phyloP scores from a whole-genome alignment of 2,329 filamentous ascomycete genomes.

The Rhynchosporium agropyri region DNA sequence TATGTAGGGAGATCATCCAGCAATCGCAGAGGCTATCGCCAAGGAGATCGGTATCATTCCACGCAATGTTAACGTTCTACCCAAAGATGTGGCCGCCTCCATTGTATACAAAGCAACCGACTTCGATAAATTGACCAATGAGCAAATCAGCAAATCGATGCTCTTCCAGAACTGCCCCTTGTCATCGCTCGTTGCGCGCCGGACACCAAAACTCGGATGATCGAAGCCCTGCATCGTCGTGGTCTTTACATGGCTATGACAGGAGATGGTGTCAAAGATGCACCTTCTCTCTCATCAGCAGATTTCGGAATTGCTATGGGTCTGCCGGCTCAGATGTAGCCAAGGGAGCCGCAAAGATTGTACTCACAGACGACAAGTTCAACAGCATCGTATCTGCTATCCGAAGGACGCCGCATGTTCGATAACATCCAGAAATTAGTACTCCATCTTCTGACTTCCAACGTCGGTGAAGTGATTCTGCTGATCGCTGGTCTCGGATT shows the following conservation, averaged over 20 bases:
- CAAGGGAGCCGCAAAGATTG: conserved; percentile 63
- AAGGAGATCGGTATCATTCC: conserved; percentile 78
- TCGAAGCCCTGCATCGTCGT: conserved; percentile 80
- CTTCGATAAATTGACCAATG: conserved; percentile 49
- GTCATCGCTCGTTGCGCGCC: conserved; percentile 85
- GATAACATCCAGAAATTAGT: conserved; percentile 77
- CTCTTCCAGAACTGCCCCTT: conserved; percentile 73
- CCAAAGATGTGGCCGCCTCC: conserved; percentile 64
- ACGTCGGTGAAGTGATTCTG: conserved; percentile 81
- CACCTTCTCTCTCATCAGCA: conserved; percentile 57
- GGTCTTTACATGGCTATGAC: conserved; percentile 62
- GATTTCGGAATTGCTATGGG: conserved; percentile 71
- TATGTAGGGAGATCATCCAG: conserved; percentile 71
- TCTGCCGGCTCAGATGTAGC: conserved; percentile 61
- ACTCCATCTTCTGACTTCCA: conserved; percentile 65
- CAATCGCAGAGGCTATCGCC: conserved; percentile 78
- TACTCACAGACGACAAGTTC: conserved; percentile 73
- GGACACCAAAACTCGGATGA: conserved; percentile 88
- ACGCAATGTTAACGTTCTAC: conserved; percentile 55
- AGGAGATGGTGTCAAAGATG: conserved; percentile 51
- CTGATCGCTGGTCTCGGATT: conserved; percentile 83
- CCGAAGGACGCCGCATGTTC: conserved; percentile 72
- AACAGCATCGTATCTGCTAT: conserved; percentile 72
- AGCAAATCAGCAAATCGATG: conserved; percentile 80
- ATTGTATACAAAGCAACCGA: conserved; percentile 73